These are phyloP conservation scores for Claviceps citrina DNA, from an alignment of 2,329 filamentous ascomycete genomes.

Conservation along the genomic window DNA sequence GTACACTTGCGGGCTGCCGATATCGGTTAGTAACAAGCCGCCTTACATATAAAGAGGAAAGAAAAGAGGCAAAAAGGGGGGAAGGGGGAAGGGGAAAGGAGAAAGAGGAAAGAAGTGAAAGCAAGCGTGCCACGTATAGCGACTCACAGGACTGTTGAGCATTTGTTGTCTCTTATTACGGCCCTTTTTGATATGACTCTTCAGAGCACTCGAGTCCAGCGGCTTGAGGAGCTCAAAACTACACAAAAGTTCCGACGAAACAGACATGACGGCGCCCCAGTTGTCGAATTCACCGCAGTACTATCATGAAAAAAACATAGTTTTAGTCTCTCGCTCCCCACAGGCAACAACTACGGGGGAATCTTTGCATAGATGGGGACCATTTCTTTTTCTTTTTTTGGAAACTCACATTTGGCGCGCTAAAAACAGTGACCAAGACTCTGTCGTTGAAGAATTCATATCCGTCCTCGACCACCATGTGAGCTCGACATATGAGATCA, in stretches of 20 bases:
- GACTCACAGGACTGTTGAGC: constrained; percentile 85
- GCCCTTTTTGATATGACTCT: constrained; percentile 98
- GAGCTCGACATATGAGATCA: constrained; percentile 87
- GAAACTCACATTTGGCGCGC: constrained; percentile 80
- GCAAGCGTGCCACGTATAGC: not conserved
- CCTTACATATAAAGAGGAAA: not conserved
- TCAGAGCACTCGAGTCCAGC: constrained; percentile 84
- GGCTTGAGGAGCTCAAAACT: constrained; percentile 96
- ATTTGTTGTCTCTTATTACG: constrained; percentile 88
- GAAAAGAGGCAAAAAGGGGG: not conserved
- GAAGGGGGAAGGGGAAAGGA: not conserved
- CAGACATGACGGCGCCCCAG: constrained; percentile 97
- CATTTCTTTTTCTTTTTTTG: too few species aligned
- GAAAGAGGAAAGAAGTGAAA: not conserved
- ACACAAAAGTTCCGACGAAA: constrained; percentile 82
- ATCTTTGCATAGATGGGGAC: too few species aligned
- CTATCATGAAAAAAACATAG: constrained; percentile 28
- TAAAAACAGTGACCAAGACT: constrained; percentile 91
- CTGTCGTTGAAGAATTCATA: constrained; percentile 98
- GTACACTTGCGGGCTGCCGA: constrained; percentile 35
- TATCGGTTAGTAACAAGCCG: constrained; percentile 1
- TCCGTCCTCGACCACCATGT: constrained; percentile 98
- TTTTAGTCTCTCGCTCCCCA: not conserved
- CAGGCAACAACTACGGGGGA: too few species aligned
- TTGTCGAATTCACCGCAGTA: constrained; percentile 99